Evolutionary conservation across 2,329 filamentous ascomycete species (phyloP), one percentile per base, ranked within the genome.

Genomic region (Scedosporium aurantiacum): DNA sequence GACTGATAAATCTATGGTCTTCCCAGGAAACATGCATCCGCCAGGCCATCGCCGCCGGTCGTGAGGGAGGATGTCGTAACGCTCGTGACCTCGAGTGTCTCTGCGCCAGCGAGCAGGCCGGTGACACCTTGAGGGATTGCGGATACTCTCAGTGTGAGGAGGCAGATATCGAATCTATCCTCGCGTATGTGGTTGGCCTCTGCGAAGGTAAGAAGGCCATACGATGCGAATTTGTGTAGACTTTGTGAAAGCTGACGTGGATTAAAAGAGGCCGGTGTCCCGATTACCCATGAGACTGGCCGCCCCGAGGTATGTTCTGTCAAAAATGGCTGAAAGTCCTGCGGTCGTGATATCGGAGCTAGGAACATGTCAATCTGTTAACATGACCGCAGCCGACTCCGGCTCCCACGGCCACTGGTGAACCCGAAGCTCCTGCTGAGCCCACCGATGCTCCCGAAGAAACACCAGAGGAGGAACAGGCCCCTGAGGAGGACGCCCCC

Each of bases 51-150:
- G 56, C 27, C 7, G 56, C 40, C 37, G 56, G 56, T 8, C 18
- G 32, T 4, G 56, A 41, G 28, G 28, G n/a, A 41, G 56, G 56
- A n/a, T 58, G 56, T 37, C 32, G 56, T 1, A 43, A 41, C 37
- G n/a, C 32, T n/a, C 27, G 56, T n/a, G 56, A 58, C 18, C 37
- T 58, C 56, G 32, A 58, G 56, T 58, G 56, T 18, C 56, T 58
- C 56, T 58, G 56, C 10, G 56, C 56, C n/a, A 41, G 40, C 28
- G n/a, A 18, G n/a, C 28, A 14, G 16, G 56, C 40, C 5, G 56
- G 56, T 18, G 56, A 58, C n/a, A 58, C 56, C 23, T 6, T 58
- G 56, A 41, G 56, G 37, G 56, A 58, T 37, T 58, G 56, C 37
- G 56, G 32, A n/a, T 58, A 58, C 56, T 58, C 56, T 18, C 16